phyloP scores from a whole-genome alignment of 768 basidiomycete species.

The Phlebiopsis flavidoalba region DNA sequence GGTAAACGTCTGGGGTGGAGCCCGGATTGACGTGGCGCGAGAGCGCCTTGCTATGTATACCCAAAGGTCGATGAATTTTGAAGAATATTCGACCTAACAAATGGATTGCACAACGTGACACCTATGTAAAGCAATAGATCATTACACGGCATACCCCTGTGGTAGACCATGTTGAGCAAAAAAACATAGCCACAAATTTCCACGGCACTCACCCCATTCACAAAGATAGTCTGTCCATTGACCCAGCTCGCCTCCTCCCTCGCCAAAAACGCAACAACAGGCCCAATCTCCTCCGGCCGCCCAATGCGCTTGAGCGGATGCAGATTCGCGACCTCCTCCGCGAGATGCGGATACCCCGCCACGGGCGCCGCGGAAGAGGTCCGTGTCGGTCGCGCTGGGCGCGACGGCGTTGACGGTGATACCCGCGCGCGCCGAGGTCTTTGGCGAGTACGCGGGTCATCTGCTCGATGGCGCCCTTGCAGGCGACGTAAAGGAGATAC shows the following conservation, averaged over 20 bases:
- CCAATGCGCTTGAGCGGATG: constrained; percentile 44
- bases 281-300: constrained; percentile 46
- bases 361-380: constrained; percentile 42
- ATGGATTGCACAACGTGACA: too few relatives aligned
- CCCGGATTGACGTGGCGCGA: too few relatives aligned
- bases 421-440: constrained; percentile 43
- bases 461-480: constrained; percentile 59
- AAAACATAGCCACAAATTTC: constrained; percentile 13
- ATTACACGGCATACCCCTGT: too few relatives aligned
- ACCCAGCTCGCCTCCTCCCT: constrained; percentile 52
- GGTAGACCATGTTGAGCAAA: constrained; percentile 18
- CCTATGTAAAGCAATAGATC: too few relatives aligned
- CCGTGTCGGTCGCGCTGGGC: constrained; percentile 51
- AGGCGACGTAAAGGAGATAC: constrained; percentile 45
- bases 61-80: too few relatives aligned
- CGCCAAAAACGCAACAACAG: constrained; percentile 47
- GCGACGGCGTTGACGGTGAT: constrained; percentile 56
- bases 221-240: constrained; percentile 49
- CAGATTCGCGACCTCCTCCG: constrained; percentile 40
- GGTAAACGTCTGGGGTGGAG: too few relatives aligned
- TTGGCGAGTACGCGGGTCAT: constrained; percentile 54
- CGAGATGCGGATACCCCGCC: constrained; percentile 36
- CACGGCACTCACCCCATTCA: constrained; percentile 44
- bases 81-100: too few relatives aligned
- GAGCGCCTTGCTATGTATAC: too few relatives aligned